These are phyloP conservation scores for Parmelia sp. DNA, from an alignment of 495 filamentous ascomycete genomes.

Conservation along the genomic window DNA sequence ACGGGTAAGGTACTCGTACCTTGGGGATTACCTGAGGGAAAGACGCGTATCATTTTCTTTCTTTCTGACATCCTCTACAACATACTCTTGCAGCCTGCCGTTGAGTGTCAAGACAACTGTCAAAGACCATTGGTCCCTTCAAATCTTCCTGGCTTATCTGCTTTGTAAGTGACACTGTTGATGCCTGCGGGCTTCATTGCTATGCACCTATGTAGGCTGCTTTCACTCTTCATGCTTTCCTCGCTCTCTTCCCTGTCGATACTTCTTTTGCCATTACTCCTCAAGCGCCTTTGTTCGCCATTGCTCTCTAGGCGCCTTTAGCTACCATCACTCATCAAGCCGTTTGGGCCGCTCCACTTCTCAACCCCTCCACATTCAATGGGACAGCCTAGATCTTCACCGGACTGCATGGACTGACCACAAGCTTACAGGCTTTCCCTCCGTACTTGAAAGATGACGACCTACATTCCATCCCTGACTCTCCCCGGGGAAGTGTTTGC, in stretches of 20 bases:
- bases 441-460: slow-evolving; percentile 49
- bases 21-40: background rate
- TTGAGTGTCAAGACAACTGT: background rate
- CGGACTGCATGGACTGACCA: background rate
- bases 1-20: background rate
- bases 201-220: background rate
- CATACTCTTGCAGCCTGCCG: background rate
- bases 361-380: background rate
- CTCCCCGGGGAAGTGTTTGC: slow-evolving; percentile 58
- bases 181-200: background rate
- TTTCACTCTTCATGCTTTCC: background rate
- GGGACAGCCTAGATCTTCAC: background rate
- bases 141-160: background rate
- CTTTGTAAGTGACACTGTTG: background rate
- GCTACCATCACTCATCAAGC: background rate
- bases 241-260: background rate
- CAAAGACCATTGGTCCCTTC: background rate
- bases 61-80: background rate
- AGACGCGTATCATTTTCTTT: background rate
- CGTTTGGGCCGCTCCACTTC: background rate
- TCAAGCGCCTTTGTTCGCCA: background rate
- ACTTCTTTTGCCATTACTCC: background rate
- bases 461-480: slow-evolving; percentile 55
- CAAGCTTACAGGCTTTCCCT: background rate
- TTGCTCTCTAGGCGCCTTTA: background rate